Conservation (phyloP, 2,329 filamentous ascomycete species). For the Neofusicoccum parvum region DNA sequence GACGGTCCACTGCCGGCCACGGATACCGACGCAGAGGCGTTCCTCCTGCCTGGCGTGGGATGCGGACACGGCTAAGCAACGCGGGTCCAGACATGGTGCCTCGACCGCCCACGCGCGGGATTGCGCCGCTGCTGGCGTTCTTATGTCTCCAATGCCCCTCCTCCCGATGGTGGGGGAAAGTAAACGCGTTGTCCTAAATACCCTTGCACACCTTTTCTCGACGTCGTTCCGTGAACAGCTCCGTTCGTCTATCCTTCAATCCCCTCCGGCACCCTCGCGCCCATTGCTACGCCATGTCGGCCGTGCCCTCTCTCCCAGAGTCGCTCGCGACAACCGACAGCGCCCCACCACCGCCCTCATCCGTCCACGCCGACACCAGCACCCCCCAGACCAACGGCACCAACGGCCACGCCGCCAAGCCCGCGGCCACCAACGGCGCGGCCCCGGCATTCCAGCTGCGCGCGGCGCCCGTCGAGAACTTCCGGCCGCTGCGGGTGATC, state of each 20-base stretch:
- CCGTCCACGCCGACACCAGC: background rate
- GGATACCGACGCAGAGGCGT: background rate
- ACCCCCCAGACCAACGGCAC: slow-evolving; percentile 21
- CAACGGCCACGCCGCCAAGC: background rate
- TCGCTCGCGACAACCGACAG: background rate
- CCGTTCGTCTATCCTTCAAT: background rate
- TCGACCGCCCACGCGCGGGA: background rate
- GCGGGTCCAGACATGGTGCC: background rate
- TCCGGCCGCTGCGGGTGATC: slow-evolving; percentile 46
- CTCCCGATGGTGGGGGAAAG: background rate
- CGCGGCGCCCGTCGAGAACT: slow-evolving; percentile 46
- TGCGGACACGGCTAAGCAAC: background rate
- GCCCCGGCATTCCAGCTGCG: slow-evolving; percentile 33
- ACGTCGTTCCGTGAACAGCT: too few species aligned
- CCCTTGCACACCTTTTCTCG: too few species aligned
- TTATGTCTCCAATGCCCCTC: background rate
- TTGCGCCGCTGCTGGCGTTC: background rate
- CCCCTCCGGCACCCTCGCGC: background rate
- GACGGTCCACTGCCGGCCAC: background rate
- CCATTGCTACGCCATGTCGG: slow-evolving; percentile 30
- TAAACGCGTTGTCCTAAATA: too few species aligned
- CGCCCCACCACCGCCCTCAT: slow-evolving; percentile 25
- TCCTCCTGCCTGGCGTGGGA: background rate
- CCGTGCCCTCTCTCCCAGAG: slow-evolving; percentile 33
- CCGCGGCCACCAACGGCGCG: background rate